A percentile compares a stretch with the other conserved stretches of the same genome.
These are phyloP conservation scores for Loxodes magnus DNA, from an alignment of 73 alveolate genomes.

Conservation along the genomic window DNA sequence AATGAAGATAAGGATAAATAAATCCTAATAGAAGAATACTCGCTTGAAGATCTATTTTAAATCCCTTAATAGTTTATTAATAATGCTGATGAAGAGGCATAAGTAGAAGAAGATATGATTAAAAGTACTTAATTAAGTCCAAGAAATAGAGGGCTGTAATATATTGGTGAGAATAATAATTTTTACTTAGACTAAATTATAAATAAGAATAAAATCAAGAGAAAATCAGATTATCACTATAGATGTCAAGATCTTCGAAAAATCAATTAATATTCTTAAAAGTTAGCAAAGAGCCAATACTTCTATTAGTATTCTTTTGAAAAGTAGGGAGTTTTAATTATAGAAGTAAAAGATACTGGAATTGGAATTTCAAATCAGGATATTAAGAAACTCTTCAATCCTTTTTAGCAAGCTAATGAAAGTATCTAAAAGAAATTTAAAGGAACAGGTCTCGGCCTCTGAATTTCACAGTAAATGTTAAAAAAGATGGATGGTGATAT, in stretches of 20 bases:
- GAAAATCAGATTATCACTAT: not conserved
- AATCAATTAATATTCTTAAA: not conserved
- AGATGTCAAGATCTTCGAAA: not conserved
- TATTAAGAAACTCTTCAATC: constrained; percentile 5
- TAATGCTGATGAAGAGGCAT: not conserved
- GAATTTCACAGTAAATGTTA: constrained; percentile 9
- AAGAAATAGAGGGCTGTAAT: not conserved
- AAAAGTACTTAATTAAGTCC: not conserved
- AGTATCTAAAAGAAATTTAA: constrained; percentile 10
- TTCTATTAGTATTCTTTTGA: not conserved
- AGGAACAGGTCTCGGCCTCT: constrained; percentile 18
- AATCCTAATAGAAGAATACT: too few relatives aligned
- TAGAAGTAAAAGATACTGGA: constrained; percentile 7
- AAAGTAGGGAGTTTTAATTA: not conserved
- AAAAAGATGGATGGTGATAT: too few relatives aligned
- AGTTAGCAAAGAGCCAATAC: not conserved
- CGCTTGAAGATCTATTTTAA: too few relatives aligned
- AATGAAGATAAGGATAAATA: too few relatives aligned
- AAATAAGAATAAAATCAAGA: not conserved
- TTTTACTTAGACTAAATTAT: not conserved
- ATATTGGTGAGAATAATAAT: not conserved
- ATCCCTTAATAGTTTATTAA: too few relatives aligned
- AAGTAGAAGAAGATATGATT: not conserved
- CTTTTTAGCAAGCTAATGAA: constrained; percentile 10
- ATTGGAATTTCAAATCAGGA: constrained; percentile 15